phyloP scores from a whole-genome alignment of 805 yeast genomes.

The Pichia pseudocactophila region DNA sequence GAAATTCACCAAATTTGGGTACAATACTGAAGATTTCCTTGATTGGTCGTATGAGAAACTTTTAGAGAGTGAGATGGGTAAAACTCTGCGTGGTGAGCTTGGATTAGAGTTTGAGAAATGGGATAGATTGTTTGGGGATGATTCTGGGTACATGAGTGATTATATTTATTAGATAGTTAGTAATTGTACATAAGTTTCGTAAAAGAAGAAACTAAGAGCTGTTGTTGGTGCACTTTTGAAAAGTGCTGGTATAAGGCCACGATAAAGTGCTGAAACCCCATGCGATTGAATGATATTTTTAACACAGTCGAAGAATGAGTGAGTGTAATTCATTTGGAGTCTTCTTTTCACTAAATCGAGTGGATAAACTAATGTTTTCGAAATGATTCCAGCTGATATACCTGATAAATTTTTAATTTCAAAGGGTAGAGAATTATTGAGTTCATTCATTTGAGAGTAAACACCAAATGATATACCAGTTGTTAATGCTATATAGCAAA shows the following conservation, averaged over 20 bases:
- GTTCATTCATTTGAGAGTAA: constrained; percentile 35
- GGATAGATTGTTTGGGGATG: constrained; percentile 31
- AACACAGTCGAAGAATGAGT: too few species aligned
- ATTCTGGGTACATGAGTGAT: constrained; percentile 18
- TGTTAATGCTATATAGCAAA: constrained; percentile 57
- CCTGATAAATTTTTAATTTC: constrained; percentile 39
- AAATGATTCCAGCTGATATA: constrained; percentile 61
- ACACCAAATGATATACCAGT: constrained; percentile 71
- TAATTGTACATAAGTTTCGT: constrained; percentile 26
- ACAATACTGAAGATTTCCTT: constrained; percentile 88
- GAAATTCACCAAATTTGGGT: constrained; percentile 80
- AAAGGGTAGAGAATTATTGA: neutral
- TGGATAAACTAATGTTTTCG: constrained; percentile 76
- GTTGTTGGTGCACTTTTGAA: constrained; percentile 73
- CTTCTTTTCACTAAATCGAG: constrained; percentile 76
- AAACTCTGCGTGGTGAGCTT: constrained; percentile 62
- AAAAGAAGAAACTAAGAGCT: constrained; percentile 30
- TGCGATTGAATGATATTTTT: too few species aligned
- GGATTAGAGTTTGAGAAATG: constrained; percentile 67
- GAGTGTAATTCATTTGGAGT: constrained; percentile 44
- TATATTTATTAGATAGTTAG: constrained; percentile 11
- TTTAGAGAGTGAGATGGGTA: constrained; percentile 51
- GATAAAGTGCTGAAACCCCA: constrained; percentile 62
- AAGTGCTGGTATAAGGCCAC: constrained; percentile 64
- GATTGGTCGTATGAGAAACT: constrained; percentile 78